Percentiles rank a stretch among this genome's conserved stretches.
Evolutionary conservation across 352 stramenopile genomes (phyloP).

Genomic region (Phytophthora kernoviae): DNA sequence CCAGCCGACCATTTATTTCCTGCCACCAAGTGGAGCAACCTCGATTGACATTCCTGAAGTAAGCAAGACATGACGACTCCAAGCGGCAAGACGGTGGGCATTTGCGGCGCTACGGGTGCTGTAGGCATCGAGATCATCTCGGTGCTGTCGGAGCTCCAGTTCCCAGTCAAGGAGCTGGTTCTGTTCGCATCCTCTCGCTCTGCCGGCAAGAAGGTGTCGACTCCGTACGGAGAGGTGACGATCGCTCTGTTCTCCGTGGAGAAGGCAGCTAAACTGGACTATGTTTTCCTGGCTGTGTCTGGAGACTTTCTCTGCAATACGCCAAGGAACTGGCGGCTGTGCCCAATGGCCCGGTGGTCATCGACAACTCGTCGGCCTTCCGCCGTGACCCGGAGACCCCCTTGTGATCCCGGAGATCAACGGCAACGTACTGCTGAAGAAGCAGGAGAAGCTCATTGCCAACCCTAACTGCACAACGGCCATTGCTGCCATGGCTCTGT

Average conservation of each 20-base stretch:
- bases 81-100: slow-evolving; percentile 73
- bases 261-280: slow-evolving; percentile 92
- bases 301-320: slow-evolving; percentile 97
- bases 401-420: slow-evolving; percentile 97
- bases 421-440: slow-evolving; percentile 78
- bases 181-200: slow-evolving; percentile 96
- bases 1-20: not conserved
- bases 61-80: slow-evolving; percentile 47
- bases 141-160: slow-evolving; percentile 84
- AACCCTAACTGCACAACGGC: slow-evolving; percentile 99
- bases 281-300: slow-evolving; percentile 97
- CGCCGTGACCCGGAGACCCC: slow-evolving; percentile 89
- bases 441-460: slow-evolving; percentile 93
- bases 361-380: slow-evolving; percentile 99
- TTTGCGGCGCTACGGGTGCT: slow-evolving; percentile 90
- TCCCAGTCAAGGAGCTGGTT: slow-evolving; percentile 92
- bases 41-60: not conserved
- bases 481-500: slow-evolving; percentile 97
- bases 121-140: slow-evolving; percentile 97
- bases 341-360: slow-evolving; percentile 92
- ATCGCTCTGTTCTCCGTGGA: slow-evolving; percentile 97
- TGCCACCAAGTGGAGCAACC: not conserved
- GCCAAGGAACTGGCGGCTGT: slow-evolving; percentile 89
- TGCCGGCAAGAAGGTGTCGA: slow-evolving; percentile 91
- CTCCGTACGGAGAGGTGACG: slow-evolving; percentile 91